These are phyloP conservation scores for Xanthoceras sorbifolium DNA, from an alignment of 345 rosid species.

Conservation along the genomic window DNA sequence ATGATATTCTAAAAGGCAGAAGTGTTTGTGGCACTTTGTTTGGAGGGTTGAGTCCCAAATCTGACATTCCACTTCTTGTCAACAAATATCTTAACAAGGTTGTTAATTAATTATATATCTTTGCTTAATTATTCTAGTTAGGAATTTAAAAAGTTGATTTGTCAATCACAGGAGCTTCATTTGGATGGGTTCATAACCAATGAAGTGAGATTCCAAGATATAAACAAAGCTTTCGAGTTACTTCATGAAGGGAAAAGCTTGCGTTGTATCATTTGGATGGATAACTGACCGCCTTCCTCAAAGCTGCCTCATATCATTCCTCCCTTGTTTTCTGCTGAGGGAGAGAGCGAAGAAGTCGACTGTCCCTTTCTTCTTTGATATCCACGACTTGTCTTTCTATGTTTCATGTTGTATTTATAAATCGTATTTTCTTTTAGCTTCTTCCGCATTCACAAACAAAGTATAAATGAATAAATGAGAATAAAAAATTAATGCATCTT, in stretches of 20 bases:
- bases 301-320: too few species aligned
- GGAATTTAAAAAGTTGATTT: neutral
- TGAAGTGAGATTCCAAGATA: constrained; percentile 49
- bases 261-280: constrained; percentile 64
- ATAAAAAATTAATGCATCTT: too few species aligned
- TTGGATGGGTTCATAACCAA: constrained; percentile 50
- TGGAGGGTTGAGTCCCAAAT: constrained; percentile 65
- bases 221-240: constrained; percentile 62
- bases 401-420: too few species aligned
- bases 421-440: too few species aligned
- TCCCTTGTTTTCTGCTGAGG: too few species aligned
- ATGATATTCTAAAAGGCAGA: constrained; percentile 47
- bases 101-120: neutral
- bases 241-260: constrained; percentile 49
- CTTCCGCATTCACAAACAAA: too few species aligned
- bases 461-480: too few species aligned
- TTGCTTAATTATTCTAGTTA: neutral
- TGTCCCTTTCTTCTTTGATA: too few species aligned
- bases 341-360: too few species aligned
- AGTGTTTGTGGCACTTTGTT: constrained; percentile 46
- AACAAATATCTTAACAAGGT: constrained; percentile 43
- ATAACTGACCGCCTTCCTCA: constrained; percentile 29
- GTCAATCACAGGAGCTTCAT: constrained; percentile 55
- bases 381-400: too few species aligned
- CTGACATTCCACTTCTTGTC: constrained; percentile 50